Percentiles rank a stretch among this genome's conserved stretches.
Evolutionary conservation across 1,284 basidiomycete species (phyloP).

Genomic region (Puccinia triticina): DNA sequence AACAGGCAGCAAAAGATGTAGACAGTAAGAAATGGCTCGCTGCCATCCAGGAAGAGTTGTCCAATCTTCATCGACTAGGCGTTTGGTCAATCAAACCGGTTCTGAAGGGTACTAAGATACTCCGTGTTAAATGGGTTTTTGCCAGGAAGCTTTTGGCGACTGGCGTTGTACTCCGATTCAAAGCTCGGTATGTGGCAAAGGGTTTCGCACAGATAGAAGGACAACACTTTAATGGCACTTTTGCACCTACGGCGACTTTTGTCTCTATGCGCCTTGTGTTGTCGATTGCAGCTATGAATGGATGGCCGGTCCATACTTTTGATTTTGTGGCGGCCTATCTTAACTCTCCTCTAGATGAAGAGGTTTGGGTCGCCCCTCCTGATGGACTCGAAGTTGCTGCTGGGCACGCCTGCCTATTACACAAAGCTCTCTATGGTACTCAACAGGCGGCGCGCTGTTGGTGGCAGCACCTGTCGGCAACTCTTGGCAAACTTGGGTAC

Average conservation of each 20-base stretch:
- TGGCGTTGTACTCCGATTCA: not conserved
- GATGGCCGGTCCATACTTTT: conserved; percentile 1
- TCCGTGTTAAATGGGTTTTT: conserved; percentile 8
- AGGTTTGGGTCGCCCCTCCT: not conserved
- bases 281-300: not conserved
- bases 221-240: not conserved
- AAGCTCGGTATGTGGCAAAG: conserved; percentile 1
- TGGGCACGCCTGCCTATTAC: not conserved
- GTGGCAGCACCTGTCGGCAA: conserved; percentile 1
- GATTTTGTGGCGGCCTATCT: not conserved
- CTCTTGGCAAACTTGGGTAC: not conserved
- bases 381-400: not conserved
- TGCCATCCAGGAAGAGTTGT: conserved; percentile 11
- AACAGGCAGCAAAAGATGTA: no score
- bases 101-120: not conserved
- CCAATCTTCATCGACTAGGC: not conserved
- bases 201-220: not conserved
- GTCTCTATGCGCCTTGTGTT: not conserved
- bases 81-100: not conserved
- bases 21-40: not conserved
- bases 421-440: conserved; percentile 34
- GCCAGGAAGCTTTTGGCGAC: not conserved
- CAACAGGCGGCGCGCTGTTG: conserved; percentile 18
- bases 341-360: not conserved
- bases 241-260: conserved; percentile 23